Base-by-base conservation (phyloP, 345 rosid species). In the Mercurialis annua region DNA sequence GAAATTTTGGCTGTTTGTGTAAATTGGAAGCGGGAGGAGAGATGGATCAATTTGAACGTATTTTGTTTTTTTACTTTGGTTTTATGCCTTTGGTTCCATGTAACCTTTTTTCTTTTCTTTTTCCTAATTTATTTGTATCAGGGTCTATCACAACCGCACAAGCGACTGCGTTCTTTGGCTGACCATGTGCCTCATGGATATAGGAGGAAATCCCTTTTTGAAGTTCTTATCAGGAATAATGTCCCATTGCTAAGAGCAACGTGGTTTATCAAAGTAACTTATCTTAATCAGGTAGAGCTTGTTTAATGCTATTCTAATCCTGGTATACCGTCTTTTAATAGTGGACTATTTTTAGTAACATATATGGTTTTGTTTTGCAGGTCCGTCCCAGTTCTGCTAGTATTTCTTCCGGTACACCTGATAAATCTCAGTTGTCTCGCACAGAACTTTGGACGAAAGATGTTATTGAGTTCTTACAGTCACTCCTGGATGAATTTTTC, bases 391-490 rank as follows among this genome's bases (percentile, higher is more conserved):
- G 85, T 81, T 75, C 92, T 70, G 62, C 85, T 47, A 70, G 81
- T 75, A 78, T 76, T 68, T 82, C 88, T 79, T 87, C 90, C 43
- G 95, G 95, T 64, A 66, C 84, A 54, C 82, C 68, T 38, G 78
- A 74, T 56, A 74, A 69, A 58, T 40, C 38, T 64, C 78, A 57
- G 66, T 23, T 74, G 56, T 58, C 62, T 29, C 93, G 98, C 40
- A 71, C 97, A 56, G 99, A 95, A 76, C 82, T 84, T 44, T 95
- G 98, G 99, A 92, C 98, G 67, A 95, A 87, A 82, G 98, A 95
- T 80, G 87, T 95, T 71, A 80, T 87, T 78, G 98, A 92, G 21
- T 95, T 90, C 72, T 76, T 95, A 80, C 98, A 95, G 74, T 61
- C 54, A 77, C 89, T 95, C 62, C 71, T 92, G 76, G 96, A 92